These are phyloP conservation scores for Gloeophyllum trabeum DNA, from an alignment of 768 basidiomycete genomes.

Conservation along the genomic window DNA sequence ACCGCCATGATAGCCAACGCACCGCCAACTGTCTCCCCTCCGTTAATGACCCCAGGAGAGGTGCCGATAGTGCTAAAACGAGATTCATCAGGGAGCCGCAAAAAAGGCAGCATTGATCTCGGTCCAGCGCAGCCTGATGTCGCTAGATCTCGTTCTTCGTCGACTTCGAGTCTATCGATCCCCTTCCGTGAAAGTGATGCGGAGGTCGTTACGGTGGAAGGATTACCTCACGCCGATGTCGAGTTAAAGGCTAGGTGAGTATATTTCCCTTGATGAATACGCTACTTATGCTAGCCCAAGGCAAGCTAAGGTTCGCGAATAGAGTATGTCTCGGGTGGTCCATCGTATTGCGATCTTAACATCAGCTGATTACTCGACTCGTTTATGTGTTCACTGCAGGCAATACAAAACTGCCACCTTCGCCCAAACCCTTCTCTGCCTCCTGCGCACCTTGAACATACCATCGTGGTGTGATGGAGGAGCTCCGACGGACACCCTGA, in stretches of 20 bases:
- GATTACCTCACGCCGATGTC: conserved; percentile 43
- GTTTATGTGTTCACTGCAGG: conserved; percentile 26
- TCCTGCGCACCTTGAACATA: conserved; percentile 42
- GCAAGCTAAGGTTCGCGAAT: conserved; percentile 21
- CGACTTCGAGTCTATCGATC: conserved; percentile 17
- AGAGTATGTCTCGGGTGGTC: conserved; percentile 2
- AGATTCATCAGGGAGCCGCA: background rate
- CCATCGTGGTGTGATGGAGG: conserved; percentile 44
- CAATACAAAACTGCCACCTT: conserved; percentile 54
- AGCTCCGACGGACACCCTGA: conserved; percentile 36
- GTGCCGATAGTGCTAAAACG: background rate
- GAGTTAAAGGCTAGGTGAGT: conserved; percentile 65
- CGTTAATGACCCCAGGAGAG: background rate
- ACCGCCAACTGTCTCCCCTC: no score
- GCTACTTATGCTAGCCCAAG: conserved; percentile 19
- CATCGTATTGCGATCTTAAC: conserved; percentile 25
- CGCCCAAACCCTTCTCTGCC: conserved; percentile 38
- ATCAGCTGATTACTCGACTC: no score
- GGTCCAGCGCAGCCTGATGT: background rate
- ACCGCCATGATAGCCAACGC: no score
- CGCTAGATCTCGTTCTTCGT: conserved; percentile 9
- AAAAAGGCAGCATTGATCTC: background rate
- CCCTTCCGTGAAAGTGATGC: conserved; percentile 22
- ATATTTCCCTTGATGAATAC: conserved; percentile 10
- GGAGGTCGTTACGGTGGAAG: conserved; percentile 42